These are phyloP conservation scores for Crithidia sp. DNA, from an alignment of 208 protist species.

Conservation along the genomic window DNA sequence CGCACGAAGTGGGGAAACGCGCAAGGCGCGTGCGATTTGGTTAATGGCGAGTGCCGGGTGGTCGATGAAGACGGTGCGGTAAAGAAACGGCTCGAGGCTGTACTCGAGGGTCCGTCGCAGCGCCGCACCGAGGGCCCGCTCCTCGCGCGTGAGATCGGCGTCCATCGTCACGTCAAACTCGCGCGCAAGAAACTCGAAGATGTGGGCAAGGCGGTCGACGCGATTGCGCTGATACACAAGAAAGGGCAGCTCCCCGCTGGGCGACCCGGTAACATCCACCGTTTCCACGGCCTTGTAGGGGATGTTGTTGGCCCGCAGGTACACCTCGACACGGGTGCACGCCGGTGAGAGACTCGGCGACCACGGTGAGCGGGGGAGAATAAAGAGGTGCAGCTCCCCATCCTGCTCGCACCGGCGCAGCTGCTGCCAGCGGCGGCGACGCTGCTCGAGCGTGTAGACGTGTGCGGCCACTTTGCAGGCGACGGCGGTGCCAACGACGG, in stretches of 20 bases:
- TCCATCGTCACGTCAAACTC: slow-evolving; percentile 55
- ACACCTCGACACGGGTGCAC: slow-evolving; percentile 62
- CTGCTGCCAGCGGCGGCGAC: slow-evolving; percentile 30
- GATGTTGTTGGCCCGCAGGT: slow-evolving; percentile 58
- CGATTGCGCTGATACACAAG: slow-evolving; percentile 42
- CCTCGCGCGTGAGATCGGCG: slow-evolving; percentile 35
- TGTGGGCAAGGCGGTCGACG: slow-evolving; percentile 32
- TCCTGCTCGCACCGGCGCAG: slow-evolving; percentile 28
- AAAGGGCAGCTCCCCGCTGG: slow-evolving; percentile 51
- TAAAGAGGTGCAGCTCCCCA: slow-evolving; percentile 53
- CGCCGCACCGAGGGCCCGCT: slow-evolving; percentile 48
- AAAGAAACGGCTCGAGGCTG: slow-evolving; percentile 47
- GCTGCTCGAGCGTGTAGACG: slow-evolving; percentile 34
- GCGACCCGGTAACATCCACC: slow-evolving; percentile 38
- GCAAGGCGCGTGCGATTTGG: slow-evolving; percentile 45
- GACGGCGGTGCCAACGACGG: slow-evolving; percentile 36
- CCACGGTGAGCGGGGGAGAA: slow-evolving; percentile 47
- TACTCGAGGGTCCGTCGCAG: slow-evolving; percentile 49
- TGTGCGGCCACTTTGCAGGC: slow-evolving; percentile 36
- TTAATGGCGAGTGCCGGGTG: slow-evolving; percentile 34
- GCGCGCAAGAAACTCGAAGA: slow-evolving; percentile 48
- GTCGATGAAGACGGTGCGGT: slow-evolving; percentile 52
- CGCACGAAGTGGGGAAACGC: slow-evolving; percentile 37
- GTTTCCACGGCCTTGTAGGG: slow-evolving; percentile 55
- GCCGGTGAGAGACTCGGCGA: slow-evolving; percentile 53